These are phyloP conservation scores for Bauhinia variegata DNA, from an alignment of 306 rosid species.

Conservation along the genomic window DNA sequence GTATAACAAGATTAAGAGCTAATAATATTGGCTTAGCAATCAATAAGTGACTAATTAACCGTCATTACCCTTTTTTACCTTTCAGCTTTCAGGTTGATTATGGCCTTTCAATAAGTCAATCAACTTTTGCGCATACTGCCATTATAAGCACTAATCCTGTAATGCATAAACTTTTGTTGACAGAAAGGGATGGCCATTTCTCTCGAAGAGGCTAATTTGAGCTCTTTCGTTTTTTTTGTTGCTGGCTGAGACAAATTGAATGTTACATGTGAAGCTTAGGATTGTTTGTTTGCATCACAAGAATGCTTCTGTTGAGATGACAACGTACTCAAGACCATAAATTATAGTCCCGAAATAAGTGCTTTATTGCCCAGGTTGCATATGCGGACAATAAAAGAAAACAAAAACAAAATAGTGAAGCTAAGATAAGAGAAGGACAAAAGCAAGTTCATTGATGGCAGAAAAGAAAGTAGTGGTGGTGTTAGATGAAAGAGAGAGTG, in stretches of 20 bases:
- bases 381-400: not conserved
- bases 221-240: too few species aligned
- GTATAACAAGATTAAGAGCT: too few species aligned
- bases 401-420: too few species aligned
- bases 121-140: not conserved
- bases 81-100: conserved; percentile 24
- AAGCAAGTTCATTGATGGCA: conserved; percentile 3
- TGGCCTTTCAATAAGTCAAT: conserved; percentile 31
- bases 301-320: not conserved
- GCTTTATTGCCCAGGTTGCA: too few species aligned
- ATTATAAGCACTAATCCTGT: too few species aligned
- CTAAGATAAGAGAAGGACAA: too few species aligned
- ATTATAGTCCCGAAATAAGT: not conserved
- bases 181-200: too few species aligned
- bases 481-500: conserved; percentile 28
- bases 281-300: not conserved
- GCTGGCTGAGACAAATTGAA: not conserved
- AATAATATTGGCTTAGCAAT: too few species aligned
- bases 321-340: conserved; percentile 13
- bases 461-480: conserved; percentile 6
- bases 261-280: not conserved
- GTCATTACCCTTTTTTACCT: too few species aligned
- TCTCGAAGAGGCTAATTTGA: too few species aligned
- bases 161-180: not conserved
- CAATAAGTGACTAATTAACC: too few species aligned